Evolutionary conservation across 164 flowering plant genomes (phyloP).

Genomic region (Echeveria elegans): DNA sequence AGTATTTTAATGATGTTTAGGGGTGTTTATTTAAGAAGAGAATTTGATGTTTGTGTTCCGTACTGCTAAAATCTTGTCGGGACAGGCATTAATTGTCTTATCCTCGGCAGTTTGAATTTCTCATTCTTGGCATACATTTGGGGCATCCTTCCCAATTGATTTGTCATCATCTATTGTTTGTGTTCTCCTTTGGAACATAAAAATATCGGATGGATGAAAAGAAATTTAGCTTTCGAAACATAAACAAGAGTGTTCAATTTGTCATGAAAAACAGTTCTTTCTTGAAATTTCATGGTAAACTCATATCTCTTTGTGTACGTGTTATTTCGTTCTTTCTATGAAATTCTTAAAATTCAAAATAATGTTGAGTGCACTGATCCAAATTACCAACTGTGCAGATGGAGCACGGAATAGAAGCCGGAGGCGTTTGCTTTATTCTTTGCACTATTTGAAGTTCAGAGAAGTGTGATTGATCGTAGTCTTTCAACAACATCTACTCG

Average conservation of each 20-base stretch:
- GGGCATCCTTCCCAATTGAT: neutral
- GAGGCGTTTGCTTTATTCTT: neutral
- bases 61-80: conserved; percentile 42
- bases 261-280: too few species aligned
- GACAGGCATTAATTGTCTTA: conserved; percentile 18
- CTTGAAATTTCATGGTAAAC: too few species aligned
- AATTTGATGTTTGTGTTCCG: conserved; percentile 20
- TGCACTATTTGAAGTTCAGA: conserved; percentile 17
- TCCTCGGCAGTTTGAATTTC: neutral
- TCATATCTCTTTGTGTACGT: too few species aligned
- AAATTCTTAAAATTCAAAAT: too few species aligned
- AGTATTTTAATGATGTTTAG: neutral
- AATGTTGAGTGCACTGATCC: too few species aligned
- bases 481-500: conserved; percentile 2
- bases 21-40: conserved; percentile 7
- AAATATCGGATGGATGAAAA: too few species aligned
- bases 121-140: neutral
- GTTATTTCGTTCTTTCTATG: too few species aligned
- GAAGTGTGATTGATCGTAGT: conserved; percentile 22
- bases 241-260: too few species aligned
- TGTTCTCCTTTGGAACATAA: too few species aligned
- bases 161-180: neutral
- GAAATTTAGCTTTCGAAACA: too few species aligned
- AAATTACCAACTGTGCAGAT: too few species aligned
- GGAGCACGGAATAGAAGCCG: neutral